phyloP scores from a whole-genome alignment of 1,284 basidiomycete genomes.

The Ustilago lituana region DNA sequence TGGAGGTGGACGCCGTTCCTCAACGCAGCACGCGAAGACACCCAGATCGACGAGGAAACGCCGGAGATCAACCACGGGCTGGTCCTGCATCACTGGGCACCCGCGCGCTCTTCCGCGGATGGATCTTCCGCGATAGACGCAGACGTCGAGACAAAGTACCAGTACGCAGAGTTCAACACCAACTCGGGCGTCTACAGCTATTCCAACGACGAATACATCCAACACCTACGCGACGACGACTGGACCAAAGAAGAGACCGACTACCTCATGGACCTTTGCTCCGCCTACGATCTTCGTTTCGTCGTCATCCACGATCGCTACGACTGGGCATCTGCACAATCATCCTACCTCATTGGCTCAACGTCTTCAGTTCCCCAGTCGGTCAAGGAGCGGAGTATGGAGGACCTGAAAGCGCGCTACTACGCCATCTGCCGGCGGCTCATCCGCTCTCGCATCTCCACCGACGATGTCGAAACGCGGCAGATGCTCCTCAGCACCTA shows the following conservation, averaged over 20 bases:
- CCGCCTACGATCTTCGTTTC: constrained; percentile 88
- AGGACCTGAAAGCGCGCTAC: constrained; percentile 96
- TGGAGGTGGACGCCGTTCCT: constrained; percentile 61
- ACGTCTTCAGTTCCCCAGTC: not conserved
- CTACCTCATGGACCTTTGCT: constrained; percentile 84
- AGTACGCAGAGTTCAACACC: constrained; percentile 83
- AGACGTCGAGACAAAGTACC: constrained; percentile 67
- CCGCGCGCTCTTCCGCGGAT: constrained; percentile 7
- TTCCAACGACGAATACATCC: constrained; percentile 88
- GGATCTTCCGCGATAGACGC: constrained; percentile 5
- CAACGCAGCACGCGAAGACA: constrained; percentile 59
- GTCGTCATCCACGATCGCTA: constrained; percentile 91
- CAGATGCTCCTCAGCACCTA: constrained; percentile 64
- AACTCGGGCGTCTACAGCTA: constrained; percentile 79
- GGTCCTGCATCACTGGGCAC: constrained; percentile 61
- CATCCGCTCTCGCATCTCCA: constrained; percentile 75
- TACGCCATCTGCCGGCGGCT: constrained; percentile 90
- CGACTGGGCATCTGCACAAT: constrained; percentile 70
- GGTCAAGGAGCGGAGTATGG: constrained; percentile 49
- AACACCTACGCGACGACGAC: constrained; percentile 80
- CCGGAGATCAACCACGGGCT: constrained; percentile 50
- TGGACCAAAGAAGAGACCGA: constrained; percentile 97
- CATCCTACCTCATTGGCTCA: constrained; percentile 14
- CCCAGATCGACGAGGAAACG: constrained; percentile 34
- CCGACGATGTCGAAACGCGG: constrained; percentile 58